Evolutionary conservation across 2,329 filamentous ascomycete genomes (phyloP), one percentile per base, ranked within the genome.

Genomic region (Trichothecium roseum): DNA sequence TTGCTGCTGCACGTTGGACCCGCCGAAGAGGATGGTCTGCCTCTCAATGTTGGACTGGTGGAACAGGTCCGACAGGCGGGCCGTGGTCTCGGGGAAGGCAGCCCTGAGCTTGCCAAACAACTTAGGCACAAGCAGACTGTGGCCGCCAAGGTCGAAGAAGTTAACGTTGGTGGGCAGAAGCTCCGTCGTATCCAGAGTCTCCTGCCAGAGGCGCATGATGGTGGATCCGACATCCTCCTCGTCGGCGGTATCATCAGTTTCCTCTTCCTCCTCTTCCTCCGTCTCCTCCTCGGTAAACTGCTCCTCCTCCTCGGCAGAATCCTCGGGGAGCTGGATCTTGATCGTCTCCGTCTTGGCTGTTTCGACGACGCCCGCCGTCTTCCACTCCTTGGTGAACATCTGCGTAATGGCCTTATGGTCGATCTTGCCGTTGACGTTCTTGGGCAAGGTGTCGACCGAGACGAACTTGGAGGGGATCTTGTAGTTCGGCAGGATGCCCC

Each of bases 61-160:
- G 27, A 41, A 35, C 8, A 41, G 37, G 14, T 41, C 39, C 6
- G 39, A 33, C 3, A 41, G 36, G 14, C 34, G 33, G 7, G 38
- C 29, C 2, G 30, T 13, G 17, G 28, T 34, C 8, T 18, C 20
- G 13, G 36, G 39, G 24, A 43, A 40, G 5, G 35, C 36, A 10
- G 18, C 20, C 27, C 38, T 40, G 34, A 44, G 28, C 14, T 27
- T 30, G 4, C 34, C 31, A 12, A 41, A 36, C 13, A 44, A 40
- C 32, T 37, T 38, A 7, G 41, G 32, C 5, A 42, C 37, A 20
- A 44, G 33, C 3, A 45, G 30, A 27, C 36, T 40, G 35, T 43
- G 39, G 10, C 42, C 42, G 12, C 42, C 42, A 16, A 45, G 32
- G 29, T 39, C 37, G 26, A 45, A 43, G 33, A 45, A 45, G 18